These are phyloP conservation scores for Cucurbita argyrosperma DNA, from an alignment of 306 rosid species.

Conservation along the genomic window DNA sequence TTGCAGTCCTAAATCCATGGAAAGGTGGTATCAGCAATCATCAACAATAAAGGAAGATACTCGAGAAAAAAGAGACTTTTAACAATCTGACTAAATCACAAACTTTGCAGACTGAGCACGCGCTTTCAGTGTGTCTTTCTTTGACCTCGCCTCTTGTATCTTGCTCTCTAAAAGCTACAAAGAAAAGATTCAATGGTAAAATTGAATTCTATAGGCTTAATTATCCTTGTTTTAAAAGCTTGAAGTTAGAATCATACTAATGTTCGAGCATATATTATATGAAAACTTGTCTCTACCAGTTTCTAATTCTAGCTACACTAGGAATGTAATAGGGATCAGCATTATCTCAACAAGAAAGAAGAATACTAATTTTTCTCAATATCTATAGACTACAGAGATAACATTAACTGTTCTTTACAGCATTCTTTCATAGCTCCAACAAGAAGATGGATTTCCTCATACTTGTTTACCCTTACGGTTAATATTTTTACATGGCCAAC, in stretches of 20 bases:
- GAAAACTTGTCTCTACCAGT: background rate
- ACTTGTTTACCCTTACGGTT: background rate
- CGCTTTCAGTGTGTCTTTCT: constrained; percentile 89
- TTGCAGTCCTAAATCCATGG: constrained; percentile 56
- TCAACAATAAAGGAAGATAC: constrained; percentile 2
- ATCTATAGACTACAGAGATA: background rate
- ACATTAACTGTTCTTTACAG: background rate
- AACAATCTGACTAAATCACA: constrained; percentile 13
- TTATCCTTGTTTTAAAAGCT: background rate
- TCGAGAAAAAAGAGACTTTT: constrained; percentile 6
- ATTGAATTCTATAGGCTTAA: background rate
- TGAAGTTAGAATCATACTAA: background rate
- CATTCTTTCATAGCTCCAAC: background rate
- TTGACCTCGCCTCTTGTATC: constrained; percentile 86
- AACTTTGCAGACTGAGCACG: constrained; percentile 95
- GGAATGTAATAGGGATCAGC: background rate
- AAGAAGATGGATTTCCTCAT: background rate
- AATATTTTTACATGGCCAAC: background rate
- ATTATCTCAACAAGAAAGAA: background rate
- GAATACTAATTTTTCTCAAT: background rate
- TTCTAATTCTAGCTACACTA: background rate
- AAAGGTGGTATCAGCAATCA: constrained; percentile 11
- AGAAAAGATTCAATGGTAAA: background rate
- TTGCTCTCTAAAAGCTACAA: constrained; percentile 87
- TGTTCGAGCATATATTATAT: background rate